These are phyloP conservation scores for Daldinia eschscholtzii DNA, from an alignment of 2,329 filamentous ascomycete species.

Conservation along the genomic window DNA sequence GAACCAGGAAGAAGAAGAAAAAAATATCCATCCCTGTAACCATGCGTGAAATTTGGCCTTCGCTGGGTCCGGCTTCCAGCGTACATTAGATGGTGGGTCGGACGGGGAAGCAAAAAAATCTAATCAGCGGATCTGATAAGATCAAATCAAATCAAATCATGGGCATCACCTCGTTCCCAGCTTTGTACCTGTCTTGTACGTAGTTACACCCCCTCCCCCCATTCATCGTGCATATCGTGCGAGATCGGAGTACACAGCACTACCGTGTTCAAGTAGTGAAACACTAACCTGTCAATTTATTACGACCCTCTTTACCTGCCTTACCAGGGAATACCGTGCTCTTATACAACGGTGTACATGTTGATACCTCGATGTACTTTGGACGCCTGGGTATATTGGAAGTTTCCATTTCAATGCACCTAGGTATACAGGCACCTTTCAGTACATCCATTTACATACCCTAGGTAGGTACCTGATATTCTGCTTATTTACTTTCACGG, in stretches of 20 bases:
- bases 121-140: slow-evolving; percentile 54
- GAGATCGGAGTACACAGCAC: slow-evolving; percentile 46
- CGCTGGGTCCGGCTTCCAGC: slow-evolving; percentile 15
- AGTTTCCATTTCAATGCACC: no score
- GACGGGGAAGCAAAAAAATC: slow-evolving; percentile 37
- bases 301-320: slow-evolving; percentile 10
- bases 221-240: slow-evolving; percentile 40
- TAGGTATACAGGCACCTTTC: no score
- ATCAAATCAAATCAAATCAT: slow-evolving; percentile 41
- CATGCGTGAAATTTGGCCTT: slow-evolving; percentile 18
- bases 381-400: no score
- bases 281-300: slow-evolving; percentile 22
- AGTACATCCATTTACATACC: neutral
- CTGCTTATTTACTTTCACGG: neutral
- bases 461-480: no score
- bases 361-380: slow-evolving; percentile 31
- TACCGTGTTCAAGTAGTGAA: slow-evolving; percentile 13
- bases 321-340: neutral
- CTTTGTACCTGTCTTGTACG: slow-evolving; percentile 1
- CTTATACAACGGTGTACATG: slow-evolving; percentile 17
- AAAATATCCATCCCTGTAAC: slow-evolving; percentile 23
- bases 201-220: neutral
- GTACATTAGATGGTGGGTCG: slow-evolving; percentile 38
- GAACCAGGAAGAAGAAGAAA: slow-evolving; percentile 11
- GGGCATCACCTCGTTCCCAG: neutral